Evolutionary conservation across 2,329 filamentous ascomycete genomes (phyloP).

Genomic region (Stagonosporopsis vannaccii): DNA sequence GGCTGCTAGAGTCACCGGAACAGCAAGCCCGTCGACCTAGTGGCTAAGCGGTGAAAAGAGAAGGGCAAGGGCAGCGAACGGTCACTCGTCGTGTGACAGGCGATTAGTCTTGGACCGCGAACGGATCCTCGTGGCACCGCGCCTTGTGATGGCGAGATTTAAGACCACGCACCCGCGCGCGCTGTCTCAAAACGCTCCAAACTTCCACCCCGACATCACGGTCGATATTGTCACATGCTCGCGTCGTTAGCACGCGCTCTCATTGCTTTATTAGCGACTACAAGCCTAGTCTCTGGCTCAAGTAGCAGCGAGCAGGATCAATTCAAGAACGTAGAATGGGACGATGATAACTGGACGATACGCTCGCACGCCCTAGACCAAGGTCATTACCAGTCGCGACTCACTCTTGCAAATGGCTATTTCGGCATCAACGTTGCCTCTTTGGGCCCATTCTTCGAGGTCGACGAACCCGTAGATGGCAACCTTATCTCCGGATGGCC

Average conservation of each 20-base stretch:
- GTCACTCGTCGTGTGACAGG: conserved; percentile 3
- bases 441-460: conserved; percentile 68
- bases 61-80: conserved; percentile 1
- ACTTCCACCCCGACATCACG: neutral
- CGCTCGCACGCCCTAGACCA: conserved; percentile 62
- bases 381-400: conserved; percentile 67
- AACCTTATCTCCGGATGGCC: conserved; percentile 72
- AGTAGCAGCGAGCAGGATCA: conserved; percentile 32
- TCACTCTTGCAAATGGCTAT: conserved; percentile 65
- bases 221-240: conserved; percentile 10
- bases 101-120: neutral
- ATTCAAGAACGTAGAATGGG: conserved; percentile 61
- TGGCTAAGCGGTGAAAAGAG: conserved; percentile 10
- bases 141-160: neutral
- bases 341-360: conserved; percentile 65
- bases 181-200: neutral
- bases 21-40: conserved; percentile 12
- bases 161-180: conserved; percentile 3
- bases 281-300: conserved; percentile 14
- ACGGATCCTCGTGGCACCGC: conserved; percentile 7
- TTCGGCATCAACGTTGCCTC: conserved; percentile 69
- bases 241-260: conserved; percentile 8
- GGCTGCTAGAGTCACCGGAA: conserved; percentile 1
- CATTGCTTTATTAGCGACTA: conserved; percentile 22
- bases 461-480: conserved; percentile 58